Evolutionary conservation across 805 yeast species (phyloP), one percentile per base, ranked within the genome.

Genomic region (Nematodospora valgi): DNA sequence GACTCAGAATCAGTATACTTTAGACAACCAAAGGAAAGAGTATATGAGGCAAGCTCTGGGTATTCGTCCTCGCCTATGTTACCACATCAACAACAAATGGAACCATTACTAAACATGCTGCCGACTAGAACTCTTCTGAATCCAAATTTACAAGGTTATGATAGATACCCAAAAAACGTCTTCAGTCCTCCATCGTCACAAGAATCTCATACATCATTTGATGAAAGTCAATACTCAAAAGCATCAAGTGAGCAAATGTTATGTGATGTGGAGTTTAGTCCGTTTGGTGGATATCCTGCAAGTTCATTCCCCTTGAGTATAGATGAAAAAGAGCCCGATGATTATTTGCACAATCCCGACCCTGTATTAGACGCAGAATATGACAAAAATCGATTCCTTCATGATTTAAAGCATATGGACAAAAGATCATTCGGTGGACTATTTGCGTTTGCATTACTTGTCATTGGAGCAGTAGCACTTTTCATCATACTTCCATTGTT

Each of bases 231-330:
- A 5, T 22, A 17, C 14, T 27, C 22, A 17, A 25, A 25, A 14
- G 7, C 15, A 6, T 6, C 22, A 9, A 27, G 30, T 27, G 12
- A 17, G 20, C 5, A 8, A 7, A 21, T 21, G 23, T 10, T 21
- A 21, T 21, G 6, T 6, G 18, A 28, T 28, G 23, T 5, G 4
- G 93, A 82, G 51, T 79, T 80, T 46, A 78, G 84, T 31, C 98
- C 98, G 2, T 91, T 91, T 63, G 98, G 98, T 34, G 98, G 98
- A 11, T 91, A 86, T 59, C 98, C 98, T 0, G 94, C 95, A 7
- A 72, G 87, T 12, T 80, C 87, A 3, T 91, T 91, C 65, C 98
- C 98, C 1, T 65, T 91, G 39, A 82, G 76, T 48, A 79, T 91
- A 44, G 96, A 91, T 40, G 98, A 91, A 47, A 86, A 86, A 60